Conservation (phyloP, 148 eudicot species). For the Persicaria maculosa region DNA sequence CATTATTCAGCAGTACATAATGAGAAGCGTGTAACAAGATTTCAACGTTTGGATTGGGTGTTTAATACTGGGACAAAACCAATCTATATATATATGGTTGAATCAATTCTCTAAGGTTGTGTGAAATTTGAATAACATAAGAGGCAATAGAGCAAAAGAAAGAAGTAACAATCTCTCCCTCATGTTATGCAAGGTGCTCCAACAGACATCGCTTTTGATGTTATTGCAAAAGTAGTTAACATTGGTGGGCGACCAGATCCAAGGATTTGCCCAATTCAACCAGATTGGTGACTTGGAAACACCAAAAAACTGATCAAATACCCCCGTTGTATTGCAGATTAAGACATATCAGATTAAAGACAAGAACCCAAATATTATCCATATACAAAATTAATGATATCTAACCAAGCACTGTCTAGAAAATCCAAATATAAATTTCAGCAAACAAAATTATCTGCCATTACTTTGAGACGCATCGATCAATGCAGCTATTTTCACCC, state of each 20-base stretch:
- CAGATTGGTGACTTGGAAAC: slow-evolving; percentile 54
- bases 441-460: no score
- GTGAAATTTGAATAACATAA: background rate
- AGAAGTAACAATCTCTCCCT: background rate
- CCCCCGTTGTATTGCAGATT: background rate
- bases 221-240: slow-evolving; percentile 19
- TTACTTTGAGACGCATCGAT: no score
- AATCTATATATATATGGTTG: background rate
- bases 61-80: background rate
- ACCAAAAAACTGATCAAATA: background rate
- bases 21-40: no score
- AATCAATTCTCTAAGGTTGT: background rate
- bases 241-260: slow-evolving; percentile 54
- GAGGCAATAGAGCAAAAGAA: background rate
- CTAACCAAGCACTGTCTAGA: background rate
- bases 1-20: no score
- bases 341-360: background rate
- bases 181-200: background rate
- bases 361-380: background rate
- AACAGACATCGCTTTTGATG: background rate
- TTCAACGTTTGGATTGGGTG: background rate
- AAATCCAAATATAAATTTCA: no score
- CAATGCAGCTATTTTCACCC: no score
- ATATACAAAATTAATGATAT: background rate
- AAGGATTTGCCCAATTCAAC: slow-evolving; percentile 45